A percentile compares a stretch with the other conserved stretches of the same genome.
phyloP scores from a whole-genome alignment of 805 yeast species.

The Ogataea neopini region DNA sequence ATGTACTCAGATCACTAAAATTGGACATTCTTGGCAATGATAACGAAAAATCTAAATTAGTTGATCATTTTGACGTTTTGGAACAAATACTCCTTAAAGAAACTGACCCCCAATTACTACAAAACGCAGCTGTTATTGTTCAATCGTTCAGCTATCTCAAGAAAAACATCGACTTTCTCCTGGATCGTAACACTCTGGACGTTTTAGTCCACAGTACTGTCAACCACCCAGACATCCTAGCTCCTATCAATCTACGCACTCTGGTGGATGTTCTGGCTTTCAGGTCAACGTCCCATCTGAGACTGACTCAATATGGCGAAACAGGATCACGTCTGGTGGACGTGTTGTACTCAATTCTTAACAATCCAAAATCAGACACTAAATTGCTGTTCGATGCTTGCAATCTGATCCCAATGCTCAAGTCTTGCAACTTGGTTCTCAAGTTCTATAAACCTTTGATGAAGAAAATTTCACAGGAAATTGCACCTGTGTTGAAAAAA shows the following conservation, averaged over 20 bases:
- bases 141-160: constrained; percentile 32
- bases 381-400: constrained; percentile 26
- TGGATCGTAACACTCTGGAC: constrained; percentile 15
- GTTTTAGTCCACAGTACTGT: constrained; percentile 24
- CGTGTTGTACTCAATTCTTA: constrained; percentile 17
- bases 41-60: constrained; percentile 26
- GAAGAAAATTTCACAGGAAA: constrained; percentile 21
- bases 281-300: constrained; percentile 19
- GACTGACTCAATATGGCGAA: constrained; percentile 7
- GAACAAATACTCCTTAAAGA: constrained; percentile 16
- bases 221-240: constrained; percentile 19
- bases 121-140: constrained; percentile 28
- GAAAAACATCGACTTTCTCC: constrained; percentile 23
- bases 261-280: constrained; percentile 27
- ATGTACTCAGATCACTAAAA: constrained; percentile 19
- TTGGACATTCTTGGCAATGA: constrained; percentile 33
- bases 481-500: constrained; percentile 26
- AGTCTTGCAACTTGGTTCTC: constrained; percentile 10
- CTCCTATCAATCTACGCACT: constrained; percentile 30
- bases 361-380: constrained; percentile 8
- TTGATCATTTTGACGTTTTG: constrained; percentile 15
- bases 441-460: constrained; percentile 25
- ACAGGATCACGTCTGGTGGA: constrained; percentile 19
- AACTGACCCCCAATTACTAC: constrained; percentile 18
- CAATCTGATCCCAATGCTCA: constrained; percentile 29